Evolutionary conservation across 306 rosid genomes (phyloP).

Genomic region (Myrica gale): DNA sequence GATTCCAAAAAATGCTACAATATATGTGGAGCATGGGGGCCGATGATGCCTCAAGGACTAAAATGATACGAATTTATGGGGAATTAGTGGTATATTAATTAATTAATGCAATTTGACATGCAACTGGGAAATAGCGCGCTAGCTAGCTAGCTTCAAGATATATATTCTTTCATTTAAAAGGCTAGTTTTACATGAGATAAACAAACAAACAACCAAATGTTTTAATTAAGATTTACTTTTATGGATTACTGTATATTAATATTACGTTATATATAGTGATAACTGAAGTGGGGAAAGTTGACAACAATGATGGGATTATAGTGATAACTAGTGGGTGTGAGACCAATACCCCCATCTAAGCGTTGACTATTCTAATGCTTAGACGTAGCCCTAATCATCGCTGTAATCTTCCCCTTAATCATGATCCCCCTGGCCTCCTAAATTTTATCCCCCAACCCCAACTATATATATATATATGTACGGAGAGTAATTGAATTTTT

Average conservation of each 20-base stretch:
- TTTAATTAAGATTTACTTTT: constrained; percentile 30
- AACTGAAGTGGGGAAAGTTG: constrained; percentile 51
- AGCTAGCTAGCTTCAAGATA: constrained; percentile 25
- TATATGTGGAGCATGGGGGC: constrained; percentile 22
- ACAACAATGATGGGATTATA: constrained; percentile 42
- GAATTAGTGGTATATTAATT: constrained; percentile 14
- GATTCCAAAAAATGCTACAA: constrained; percentile 1
- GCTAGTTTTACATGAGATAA: neutral
- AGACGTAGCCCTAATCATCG: constrained; percentile 35
- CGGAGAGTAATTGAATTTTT: neutral
- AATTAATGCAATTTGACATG: constrained; percentile 35
- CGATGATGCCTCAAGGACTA: constrained; percentile 31
- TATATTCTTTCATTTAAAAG: constrained; percentile 29
- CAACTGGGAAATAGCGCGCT: constrained; percentile 23
- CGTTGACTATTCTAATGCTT: constrained; percentile 39
- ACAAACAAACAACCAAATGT: neutral
- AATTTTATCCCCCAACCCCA: too few relatives aligned
- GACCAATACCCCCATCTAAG: constrained; percentile 45
- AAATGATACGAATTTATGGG: constrained; percentile 20
- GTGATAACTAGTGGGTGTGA: constrained; percentile 47
- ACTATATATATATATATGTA: neutral
- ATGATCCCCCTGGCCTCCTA: neutral
- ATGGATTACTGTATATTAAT: constrained; percentile 22
- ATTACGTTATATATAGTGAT: constrained; percentile 31
- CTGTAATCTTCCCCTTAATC: constrained; percentile 30